A percentile compares a stretch with the other conserved stretches of the same genome.
phyloP scores from a whole-genome alignment of 2,329 filamentous ascomycete genomes.

The Pestalotiopsis sp. region DNA sequence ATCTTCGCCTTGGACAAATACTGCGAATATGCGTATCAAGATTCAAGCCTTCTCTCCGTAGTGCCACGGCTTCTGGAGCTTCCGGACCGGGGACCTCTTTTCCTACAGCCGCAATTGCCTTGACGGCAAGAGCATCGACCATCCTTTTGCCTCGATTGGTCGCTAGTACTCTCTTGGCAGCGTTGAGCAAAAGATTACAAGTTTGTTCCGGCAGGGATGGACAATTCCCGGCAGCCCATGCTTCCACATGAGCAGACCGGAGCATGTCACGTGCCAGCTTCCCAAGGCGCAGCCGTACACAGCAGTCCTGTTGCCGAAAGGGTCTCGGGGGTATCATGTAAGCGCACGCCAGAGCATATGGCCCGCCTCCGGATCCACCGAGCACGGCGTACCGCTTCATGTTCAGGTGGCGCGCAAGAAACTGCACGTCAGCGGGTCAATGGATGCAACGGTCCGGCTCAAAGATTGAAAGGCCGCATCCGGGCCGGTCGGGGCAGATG shows the following conservation, averaged over 20 bases:
- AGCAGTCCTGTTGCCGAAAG: neutral
- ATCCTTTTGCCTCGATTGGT: neutral
- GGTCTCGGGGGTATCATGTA: constrained; percentile 17
- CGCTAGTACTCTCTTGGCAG: neutral
- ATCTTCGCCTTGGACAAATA: constrained; percentile 4
- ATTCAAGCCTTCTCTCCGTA: neutral
- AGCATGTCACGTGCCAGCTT: neutral
- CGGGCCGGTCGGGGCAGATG: neutral
- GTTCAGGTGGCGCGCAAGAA: constrained; percentile 41
- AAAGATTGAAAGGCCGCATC: neutral
- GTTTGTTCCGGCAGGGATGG: neutral
- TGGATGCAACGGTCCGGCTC: constrained; percentile 18
- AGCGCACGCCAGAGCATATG: constrained; percentile 50
- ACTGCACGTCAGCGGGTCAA: constrained; percentile 43
- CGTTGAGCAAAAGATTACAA: neutral
- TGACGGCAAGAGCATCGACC: neutral
- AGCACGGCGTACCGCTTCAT: constrained; percentile 44
- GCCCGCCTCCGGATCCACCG: constrained; percentile 48
- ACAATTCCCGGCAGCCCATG: neutral
- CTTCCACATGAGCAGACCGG: neutral
- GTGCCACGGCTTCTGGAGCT: neutral
- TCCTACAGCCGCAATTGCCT: neutral
- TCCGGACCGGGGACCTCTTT: neutral
- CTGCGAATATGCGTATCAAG: neutral
- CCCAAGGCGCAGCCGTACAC: neutral